Percentiles rank a stretch among this genome's conserved stretches.
Evolutionary conservation across 208 protist species (phyloP).

Genomic region (Acanthamoeba royreba): DNA sequence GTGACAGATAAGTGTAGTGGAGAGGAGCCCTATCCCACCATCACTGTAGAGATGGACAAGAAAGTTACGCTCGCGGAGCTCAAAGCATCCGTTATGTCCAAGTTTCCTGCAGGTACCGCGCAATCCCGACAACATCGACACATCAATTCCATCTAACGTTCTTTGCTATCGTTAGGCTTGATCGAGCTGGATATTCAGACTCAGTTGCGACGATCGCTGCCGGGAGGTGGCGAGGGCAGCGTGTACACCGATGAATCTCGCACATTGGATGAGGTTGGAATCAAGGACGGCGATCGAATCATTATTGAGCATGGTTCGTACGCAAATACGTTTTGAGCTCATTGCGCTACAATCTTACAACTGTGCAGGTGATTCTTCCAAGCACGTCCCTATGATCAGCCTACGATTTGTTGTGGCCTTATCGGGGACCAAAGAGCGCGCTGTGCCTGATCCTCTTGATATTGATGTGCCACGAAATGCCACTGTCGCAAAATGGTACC

Average conservation of each 20-base stretch:
- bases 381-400: background rate
- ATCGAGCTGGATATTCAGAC: background rate
- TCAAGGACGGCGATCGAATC: background rate
- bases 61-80: background rate
- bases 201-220: background rate
- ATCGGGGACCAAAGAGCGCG: background rate
- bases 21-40: background rate
- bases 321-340: background rate
- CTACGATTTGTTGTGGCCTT: background rate
- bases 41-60: slow-evolving; percentile 1
- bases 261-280: background rate
- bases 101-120: background rate
- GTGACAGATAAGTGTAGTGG: slow-evolving; percentile 2
- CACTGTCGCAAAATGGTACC: background rate
- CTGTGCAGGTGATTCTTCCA: background rate
- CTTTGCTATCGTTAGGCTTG: background rate
- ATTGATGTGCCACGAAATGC: background rate
- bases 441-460: background rate
- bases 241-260: background rate
- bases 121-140: background rate
- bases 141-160: background rate
- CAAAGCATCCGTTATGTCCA: background rate
- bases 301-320: slow-evolving; percentile 1
- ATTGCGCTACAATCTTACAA: background rate
- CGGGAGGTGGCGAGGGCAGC: background rate